These are phyloP conservation scores for Rhododendron ferrugineum DNA, from an alignment of 148 eudicot species.

Conservation along the genomic window DNA sequence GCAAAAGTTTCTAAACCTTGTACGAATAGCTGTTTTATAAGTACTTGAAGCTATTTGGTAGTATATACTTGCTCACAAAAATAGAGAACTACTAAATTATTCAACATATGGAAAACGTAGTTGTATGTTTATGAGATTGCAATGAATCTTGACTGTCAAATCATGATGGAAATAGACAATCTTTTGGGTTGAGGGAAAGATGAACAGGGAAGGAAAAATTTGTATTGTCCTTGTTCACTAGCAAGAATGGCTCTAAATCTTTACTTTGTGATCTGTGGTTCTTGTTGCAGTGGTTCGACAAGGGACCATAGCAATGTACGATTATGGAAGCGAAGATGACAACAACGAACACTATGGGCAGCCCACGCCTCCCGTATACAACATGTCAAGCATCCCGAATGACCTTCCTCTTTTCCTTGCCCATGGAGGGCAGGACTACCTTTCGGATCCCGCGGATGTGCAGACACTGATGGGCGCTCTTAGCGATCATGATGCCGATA, in stretches of 20 bases:
- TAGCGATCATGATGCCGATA: slow-evolving; percentile 21
- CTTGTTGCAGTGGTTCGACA: slow-evolving; percentile 27
- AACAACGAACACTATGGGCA: slow-evolving; percentile 34
- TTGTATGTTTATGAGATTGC: background rate
- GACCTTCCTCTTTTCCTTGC: slow-evolving; percentile 33
- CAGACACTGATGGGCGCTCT: slow-evolving; percentile 22
- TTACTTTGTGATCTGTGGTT: background rate
- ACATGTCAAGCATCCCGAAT: slow-evolving; percentile 28
- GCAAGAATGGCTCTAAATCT: background rate
- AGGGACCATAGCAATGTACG: slow-evolving; percentile 36
- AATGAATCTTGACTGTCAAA: too few species aligned
- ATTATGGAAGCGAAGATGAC: slow-evolving; percentile 23
- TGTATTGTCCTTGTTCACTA: background rate
- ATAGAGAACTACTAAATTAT: too few species aligned
- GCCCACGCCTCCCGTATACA: slow-evolving; percentile 30
- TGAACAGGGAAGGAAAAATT: too few species aligned
- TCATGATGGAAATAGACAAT: background rate
- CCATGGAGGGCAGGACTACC: slow-evolving; percentile 34
- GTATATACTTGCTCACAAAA: too few species aligned
- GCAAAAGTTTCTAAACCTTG: background rate
- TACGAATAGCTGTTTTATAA: too few species aligned
- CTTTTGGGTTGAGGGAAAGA: background rate
- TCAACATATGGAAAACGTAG: too few species aligned
- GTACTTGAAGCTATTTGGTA: too few species aligned
- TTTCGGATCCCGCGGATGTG: slow-evolving; percentile 34